Conservation (phyloP, 495 filamentous ascomycete species). For the Xylona heveae region DNA sequence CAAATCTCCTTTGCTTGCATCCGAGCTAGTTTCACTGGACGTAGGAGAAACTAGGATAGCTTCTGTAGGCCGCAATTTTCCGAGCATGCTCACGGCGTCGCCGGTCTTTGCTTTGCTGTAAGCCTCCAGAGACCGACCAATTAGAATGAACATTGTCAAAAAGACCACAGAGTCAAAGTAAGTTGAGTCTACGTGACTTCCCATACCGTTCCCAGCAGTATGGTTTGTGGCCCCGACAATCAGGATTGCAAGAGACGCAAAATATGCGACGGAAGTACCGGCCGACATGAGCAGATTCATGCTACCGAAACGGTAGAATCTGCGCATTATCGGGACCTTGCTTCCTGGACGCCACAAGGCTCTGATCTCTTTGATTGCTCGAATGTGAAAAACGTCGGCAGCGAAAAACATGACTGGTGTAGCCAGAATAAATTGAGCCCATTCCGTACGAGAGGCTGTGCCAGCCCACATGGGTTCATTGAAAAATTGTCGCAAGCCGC, state of each 20-base stretch:
- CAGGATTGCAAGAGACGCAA: conserved; percentile 62
- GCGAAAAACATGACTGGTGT: conserved; percentile 82
- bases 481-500: conserved; percentile 35
- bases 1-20: not conserved
- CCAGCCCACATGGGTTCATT: conserved; percentile 50
- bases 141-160: conserved; percentile 74
- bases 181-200: conserved; percentile 28
- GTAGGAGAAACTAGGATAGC: conserved; percentile 38
- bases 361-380: conserved; percentile 58
- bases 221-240: conserved; percentile 32
- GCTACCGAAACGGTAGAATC: conserved; percentile 85
- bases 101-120: conserved; percentile 87
- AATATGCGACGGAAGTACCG: conserved; percentile 75
- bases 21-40: not conserved
- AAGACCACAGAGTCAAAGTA: conserved; percentile 96
- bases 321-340: conserved; percentile 44
- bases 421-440: conserved; percentile 66
- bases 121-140: conserved; percentile 62
- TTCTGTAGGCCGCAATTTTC: conserved; percentile 57
- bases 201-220: conserved; percentile 9
- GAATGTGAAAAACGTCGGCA: conserved; percentile 67
- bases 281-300: conserved; percentile 90
- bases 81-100: conserved; percentile 64
- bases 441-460: conserved; percentile 54
- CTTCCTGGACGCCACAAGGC: conserved; percentile 68